These are phyloP conservation scores for Somion occarium DNA, from an alignment of 1,284 basidiomycete species.

Conservation along the genomic window DNA sequence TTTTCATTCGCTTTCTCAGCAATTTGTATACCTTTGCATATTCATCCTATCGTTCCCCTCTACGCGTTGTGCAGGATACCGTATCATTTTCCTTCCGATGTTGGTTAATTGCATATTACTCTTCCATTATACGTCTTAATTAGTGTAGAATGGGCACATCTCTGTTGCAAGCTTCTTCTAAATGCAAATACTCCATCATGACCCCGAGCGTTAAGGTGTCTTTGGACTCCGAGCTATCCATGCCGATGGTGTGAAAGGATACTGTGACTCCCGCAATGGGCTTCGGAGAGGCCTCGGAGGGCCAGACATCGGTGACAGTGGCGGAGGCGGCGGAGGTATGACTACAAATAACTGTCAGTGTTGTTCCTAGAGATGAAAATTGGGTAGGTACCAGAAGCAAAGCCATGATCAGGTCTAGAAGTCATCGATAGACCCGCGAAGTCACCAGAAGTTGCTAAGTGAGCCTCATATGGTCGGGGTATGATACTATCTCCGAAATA, in stretches of 20 bases:
- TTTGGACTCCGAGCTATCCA: conserved; percentile 5
- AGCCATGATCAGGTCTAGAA: neutral
- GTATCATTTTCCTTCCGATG: conserved; percentile 1
- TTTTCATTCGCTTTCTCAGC: conserved; percentile 6
- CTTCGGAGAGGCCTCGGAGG: neutral
- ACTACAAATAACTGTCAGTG: neutral
- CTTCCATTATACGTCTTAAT: conserved; percentile 7
- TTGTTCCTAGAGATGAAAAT: neutral
- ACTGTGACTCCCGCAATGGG: neutral
- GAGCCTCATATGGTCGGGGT: neutral
- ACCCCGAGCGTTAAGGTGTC: no score
- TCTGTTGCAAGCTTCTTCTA: neutral
- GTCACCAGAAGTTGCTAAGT: neutral
- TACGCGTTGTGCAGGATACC: conserved; percentile 8
- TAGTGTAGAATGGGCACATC: conserved; percentile 5
- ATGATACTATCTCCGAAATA: neutral
- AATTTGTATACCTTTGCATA: conserved; percentile 5
- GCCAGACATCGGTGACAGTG: neutral
- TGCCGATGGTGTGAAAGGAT: neutral
- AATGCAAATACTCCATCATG: conserved; percentile 1
- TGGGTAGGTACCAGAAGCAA: neutral
- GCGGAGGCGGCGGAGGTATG: neutral
- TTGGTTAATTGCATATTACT: conserved; percentile 4
- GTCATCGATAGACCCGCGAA: neutral
- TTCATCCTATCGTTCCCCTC: neutral